phyloP scores from a whole-genome alignment of 805 yeast species.

The Starmerella roubikii region DNA sequence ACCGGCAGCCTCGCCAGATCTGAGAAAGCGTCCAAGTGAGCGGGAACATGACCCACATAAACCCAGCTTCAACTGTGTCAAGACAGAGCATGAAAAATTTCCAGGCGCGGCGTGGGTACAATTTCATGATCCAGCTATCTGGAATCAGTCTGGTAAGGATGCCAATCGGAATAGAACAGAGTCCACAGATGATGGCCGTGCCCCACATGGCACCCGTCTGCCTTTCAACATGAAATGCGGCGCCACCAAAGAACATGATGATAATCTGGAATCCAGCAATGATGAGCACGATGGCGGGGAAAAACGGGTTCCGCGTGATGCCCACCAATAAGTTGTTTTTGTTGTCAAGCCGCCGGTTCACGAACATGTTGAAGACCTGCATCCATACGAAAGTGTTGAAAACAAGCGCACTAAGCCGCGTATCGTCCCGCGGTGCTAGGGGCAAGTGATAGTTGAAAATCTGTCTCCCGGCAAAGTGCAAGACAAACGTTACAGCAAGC shows the following conservation, averaged over 20 bases:
- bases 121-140: slow-evolving; percentile 51
- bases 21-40: slow-evolving; percentile 14
- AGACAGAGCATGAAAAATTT: slow-evolving; percentile 23
- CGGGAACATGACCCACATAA: slow-evolving; percentile 19
- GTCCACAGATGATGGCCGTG: slow-evolving; percentile 69
- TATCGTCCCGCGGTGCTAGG: slow-evolving; percentile 32
- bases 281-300: slow-evolving; percentile 52
- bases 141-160: slow-evolving; percentile 65
- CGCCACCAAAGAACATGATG: slow-evolving; percentile 95
- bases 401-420: slow-evolving; percentile 66
- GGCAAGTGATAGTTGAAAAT: slow-evolving; percentile 34
- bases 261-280: slow-evolving; percentile 76
- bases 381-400: slow-evolving; percentile 97
- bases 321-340: slow-evolving; percentile 77
- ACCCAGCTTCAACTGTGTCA: slow-evolving; percentile 16
- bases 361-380: slow-evolving; percentile 87
- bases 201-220: slow-evolving; percentile 87
- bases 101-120: slow-evolving; percentile 52
- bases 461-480: slow-evolving; percentile 64
- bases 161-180: slow-evolving; percentile 71
- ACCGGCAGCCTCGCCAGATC: slow-evolving; percentile 15
- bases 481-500: slow-evolving; percentile 58
- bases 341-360: slow-evolving; percentile 75
- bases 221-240: slow-evolving; percentile 71
- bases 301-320: slow-evolving; percentile 69